These are phyloP conservation scores for Plectosphaerella cucumerina DNA, from an alignment of 2,329 filamentous ascomycete genomes.

Conservation along the genomic window DNA sequence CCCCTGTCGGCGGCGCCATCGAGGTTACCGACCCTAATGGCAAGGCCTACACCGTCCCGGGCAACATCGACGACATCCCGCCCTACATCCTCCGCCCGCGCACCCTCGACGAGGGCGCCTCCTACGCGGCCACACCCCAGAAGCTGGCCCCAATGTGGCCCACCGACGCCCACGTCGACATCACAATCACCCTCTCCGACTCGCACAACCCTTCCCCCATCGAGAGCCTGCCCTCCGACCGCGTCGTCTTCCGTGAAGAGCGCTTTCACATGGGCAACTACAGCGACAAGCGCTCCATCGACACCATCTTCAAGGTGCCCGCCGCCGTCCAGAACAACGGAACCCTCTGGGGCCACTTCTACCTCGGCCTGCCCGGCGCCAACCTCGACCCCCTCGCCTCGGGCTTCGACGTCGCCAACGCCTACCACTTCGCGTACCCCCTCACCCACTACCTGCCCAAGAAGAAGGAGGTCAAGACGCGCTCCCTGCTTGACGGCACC, in stretches of 20 bases:
- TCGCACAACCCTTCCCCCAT: slow-evolving; percentile 67
- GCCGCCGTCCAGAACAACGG: slow-evolving; percentile 82
- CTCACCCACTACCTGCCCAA: slow-evolving; percentile 86
- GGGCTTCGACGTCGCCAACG: slow-evolving; percentile 68
- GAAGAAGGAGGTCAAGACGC: slow-evolving; percentile 84
- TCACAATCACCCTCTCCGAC: slow-evolving; percentile 79
- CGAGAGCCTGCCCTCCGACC: slow-evolving; percentile 59
- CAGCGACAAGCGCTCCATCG: slow-evolving; percentile 71
- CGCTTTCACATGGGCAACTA: slow-evolving; percentile 75
- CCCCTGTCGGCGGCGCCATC: slow-evolving; percentile 38
- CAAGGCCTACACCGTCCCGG: slow-evolving; percentile 47
- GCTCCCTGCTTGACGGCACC: slow-evolving; percentile 70
- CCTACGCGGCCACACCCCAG: slow-evolving; percentile 62
- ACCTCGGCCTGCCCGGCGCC: slow-evolving; percentile 71
- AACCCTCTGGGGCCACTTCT: slow-evolving; percentile 93
- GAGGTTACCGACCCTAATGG: slow-evolving; percentile 46
- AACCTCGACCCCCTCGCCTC: slow-evolving; percentile 70
- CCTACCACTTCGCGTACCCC: slow-evolving; percentile 80
- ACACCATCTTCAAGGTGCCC: slow-evolving; percentile 75
- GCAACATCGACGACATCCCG: slow-evolving; percentile 54
- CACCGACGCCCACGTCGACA: slow-evolving; percentile 70
- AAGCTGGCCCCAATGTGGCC: slow-evolving; percentile 86
- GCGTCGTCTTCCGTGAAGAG: slow-evolving; percentile 74
- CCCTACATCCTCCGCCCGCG: slow-evolving; percentile 62
- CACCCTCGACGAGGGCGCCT: slow-evolving; percentile 54